A percentile compares a stretch with the other conserved stretches of the same genome.
These are phyloP conservation scores for Tetradesmus lagerheimii DNA, from an alignment of 139 green algal species.

Conservation along the genomic window DNA sequence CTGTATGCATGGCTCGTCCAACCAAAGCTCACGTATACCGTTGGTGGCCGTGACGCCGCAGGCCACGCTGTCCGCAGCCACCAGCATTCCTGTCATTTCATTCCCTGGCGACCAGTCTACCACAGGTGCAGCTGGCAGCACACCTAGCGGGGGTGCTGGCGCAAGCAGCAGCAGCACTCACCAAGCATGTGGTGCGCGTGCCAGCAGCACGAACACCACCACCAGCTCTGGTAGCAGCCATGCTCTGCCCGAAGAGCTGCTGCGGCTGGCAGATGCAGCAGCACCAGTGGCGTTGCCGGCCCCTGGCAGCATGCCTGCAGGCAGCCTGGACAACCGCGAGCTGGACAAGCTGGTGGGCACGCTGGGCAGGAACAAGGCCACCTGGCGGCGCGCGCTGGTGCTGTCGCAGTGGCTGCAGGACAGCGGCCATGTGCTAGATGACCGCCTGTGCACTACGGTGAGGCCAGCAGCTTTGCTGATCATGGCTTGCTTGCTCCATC, in stretches of 20 bases:
- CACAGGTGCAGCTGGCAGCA: background rate
- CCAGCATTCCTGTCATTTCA: background rate
- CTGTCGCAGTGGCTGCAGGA: conserved; percentile 84
- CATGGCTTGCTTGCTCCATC: background rate
- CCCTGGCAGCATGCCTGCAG: conserved; percentile 37
- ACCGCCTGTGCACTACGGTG: conserved; percentile 87
- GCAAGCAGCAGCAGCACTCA: conserved; percentile 1
- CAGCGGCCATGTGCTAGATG: conserved; percentile 77
- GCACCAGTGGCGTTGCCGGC: conserved; percentile 54
- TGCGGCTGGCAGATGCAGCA: conserved; percentile 53
- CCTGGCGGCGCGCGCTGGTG: conserved; percentile 81
- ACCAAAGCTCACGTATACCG: background rate
- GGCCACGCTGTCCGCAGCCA: conserved; percentile 9
- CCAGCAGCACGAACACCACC: background rate
- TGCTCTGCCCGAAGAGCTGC: conserved; percentile 53
- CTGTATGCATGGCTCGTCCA: background rate
- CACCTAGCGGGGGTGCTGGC: background rate
- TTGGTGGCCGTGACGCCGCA: background rate
- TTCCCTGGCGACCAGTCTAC: background rate
- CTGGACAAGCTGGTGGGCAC: conserved; percentile 87
- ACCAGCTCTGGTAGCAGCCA: background rate
- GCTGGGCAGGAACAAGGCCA: conserved; percentile 78
- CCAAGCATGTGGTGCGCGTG: background rate
- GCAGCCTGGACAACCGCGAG: conserved; percentile 80
- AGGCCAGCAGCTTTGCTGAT: background rate